phyloP scores from a whole-genome alignment of 2,329 filamentous ascomycete genomes.

The Ophiostoma sp. region DNA sequence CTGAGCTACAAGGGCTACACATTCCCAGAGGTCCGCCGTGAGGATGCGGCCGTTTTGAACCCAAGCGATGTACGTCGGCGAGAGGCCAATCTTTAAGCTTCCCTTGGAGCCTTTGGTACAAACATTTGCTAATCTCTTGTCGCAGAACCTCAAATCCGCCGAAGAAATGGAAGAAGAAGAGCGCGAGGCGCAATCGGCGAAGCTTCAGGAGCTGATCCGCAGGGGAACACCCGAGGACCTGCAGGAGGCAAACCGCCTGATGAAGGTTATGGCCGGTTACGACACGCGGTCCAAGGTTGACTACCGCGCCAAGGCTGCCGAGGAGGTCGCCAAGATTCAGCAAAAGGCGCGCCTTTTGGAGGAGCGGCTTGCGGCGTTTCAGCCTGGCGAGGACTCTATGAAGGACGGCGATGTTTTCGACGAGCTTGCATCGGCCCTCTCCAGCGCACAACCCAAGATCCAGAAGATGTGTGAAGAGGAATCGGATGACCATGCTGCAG shows the following conservation, averaged over 20 bases:
- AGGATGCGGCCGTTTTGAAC: constrained; percentile 95
- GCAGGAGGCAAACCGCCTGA: constrained; percentile 89
- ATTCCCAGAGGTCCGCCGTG: constrained; percentile 86
- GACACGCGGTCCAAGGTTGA: constrained; percentile 95
- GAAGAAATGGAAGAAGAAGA: constrained; percentile 99
- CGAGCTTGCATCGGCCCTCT: constrained; percentile 84
- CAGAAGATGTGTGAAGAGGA: constrained; percentile 99
- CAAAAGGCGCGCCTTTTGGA: constrained; percentile 91
- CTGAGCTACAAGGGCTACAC: constrained; percentile 96
- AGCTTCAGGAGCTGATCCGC: constrained; percentile 93
- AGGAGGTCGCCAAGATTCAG: constrained; percentile 92
- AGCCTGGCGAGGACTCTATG: constrained; percentile 73
- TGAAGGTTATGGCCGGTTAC: constrained; percentile 99
- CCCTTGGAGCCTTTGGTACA: neutral
- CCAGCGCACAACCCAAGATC: constrained; percentile 96
- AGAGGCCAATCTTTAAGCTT: neutral
- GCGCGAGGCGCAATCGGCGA: constrained; percentile 91
- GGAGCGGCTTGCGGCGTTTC: constrained; percentile 84
- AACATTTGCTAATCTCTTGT: constrained; percentile 34
- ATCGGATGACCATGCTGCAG: constrained; percentile 92
- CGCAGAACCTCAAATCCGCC: constrained; percentile 85
- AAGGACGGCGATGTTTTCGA: constrained; percentile 67
- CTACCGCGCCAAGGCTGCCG: constrained; percentile 94
- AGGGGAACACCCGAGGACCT: constrained; percentile 88
- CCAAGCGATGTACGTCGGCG: constrained; percentile 81